Evolutionary conservation across 1,284 basidiomycete species (phyloP).

Genomic region (Heterobasidion annosum): DNA sequence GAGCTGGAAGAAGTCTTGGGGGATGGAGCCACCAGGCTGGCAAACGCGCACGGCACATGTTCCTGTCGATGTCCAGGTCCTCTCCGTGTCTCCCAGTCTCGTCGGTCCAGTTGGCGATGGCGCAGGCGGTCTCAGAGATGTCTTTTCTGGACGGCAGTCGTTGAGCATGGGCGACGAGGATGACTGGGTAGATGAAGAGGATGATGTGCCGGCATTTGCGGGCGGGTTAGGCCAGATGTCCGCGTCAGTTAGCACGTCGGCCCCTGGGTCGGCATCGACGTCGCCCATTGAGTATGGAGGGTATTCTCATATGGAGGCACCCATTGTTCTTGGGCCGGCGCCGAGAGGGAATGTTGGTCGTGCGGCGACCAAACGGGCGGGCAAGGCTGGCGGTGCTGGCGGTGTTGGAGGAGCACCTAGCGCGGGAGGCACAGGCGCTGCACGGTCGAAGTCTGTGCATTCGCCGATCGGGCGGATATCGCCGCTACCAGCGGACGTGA

Average conservation of each 20-base stretch:
- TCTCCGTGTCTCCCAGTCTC: conserved; percentile 23
- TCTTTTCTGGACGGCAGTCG: conserved; percentile 61
- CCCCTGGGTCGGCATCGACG: conserved; percentile 1
- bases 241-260: conserved; percentile 17
- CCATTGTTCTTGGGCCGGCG: conserved; percentile 9
- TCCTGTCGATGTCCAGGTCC: conserved; percentile 63
- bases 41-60: conserved; percentile 59
- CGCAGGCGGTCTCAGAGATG: conserved; percentile 51
- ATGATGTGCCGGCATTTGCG: conserved; percentile 65
- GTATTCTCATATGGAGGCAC: conserved; percentile 6
- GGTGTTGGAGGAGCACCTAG: conserved; percentile 4
- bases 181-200: conserved; percentile 81
- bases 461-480: conserved; percentile 50
- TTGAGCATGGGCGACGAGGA: conserved; percentile 62
- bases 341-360: conserved; percentile 9
- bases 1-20: conserved; percentile 84
- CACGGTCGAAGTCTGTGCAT: conserved; percentile 35
- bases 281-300: conserved; percentile 8
- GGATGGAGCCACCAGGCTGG: conserved; percentile 77
- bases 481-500: conserved; percentile 42
- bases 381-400: conserved; percentile 11
- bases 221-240: conserved; percentile 71
- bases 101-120: conserved; percentile 35
- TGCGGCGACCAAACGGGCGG: conserved; percentile 10
- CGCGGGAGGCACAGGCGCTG: conserved; percentile 10